Percentiles rank a stretch among this genome's conserved stretches.
phyloP scores from a whole-genome alignment of 768 basidiomycete genomes.

The Naganishia antarctica region DNA sequence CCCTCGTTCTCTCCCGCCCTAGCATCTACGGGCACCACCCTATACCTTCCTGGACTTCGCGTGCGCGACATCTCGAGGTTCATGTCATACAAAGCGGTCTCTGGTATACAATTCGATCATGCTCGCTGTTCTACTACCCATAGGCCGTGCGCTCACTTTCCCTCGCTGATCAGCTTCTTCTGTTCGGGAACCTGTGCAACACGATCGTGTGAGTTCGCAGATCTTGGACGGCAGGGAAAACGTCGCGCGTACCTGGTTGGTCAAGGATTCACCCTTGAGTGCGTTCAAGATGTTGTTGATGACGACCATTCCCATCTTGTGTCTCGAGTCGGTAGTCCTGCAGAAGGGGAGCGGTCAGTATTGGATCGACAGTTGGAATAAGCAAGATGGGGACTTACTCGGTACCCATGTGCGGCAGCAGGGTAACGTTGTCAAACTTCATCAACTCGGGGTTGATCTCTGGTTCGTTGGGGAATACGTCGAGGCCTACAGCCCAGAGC shows the following conservation, averaged over 20 bases:
- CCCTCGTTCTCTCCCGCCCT: no score
- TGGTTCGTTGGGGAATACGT: conserved; percentile 83
- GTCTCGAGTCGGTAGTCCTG: conserved; percentile 22
- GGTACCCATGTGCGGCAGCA: conserved; percentile 86
- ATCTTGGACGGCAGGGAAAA: background rate
- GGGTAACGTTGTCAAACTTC: conserved; percentile 69
- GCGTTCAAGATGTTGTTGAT: conserved; percentile 40
- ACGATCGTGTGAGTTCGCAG: background rate
- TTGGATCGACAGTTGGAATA: no score
- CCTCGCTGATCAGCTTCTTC: conserved; percentile 18
- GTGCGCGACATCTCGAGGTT: background rate
- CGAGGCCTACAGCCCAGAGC: conserved; percentile 64
- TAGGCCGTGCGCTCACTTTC: background rate
- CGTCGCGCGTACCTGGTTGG: conserved; percentile 34
- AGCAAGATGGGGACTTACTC: conserved; percentile 25
- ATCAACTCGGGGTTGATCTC: conserved; percentile 72
- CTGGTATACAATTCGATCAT: background rate
- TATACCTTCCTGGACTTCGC: no score
- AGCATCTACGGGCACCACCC: no score
- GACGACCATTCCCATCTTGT: conserved; percentile 41
- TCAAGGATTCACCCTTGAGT: conserved; percentile 36
- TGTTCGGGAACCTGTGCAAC: conserved; percentile 7
- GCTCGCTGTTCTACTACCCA: background rate
- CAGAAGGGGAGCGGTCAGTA: no score
- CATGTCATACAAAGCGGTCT: background rate